Percentiles rank a stretch among this genome's conserved stretches.
These are phyloP conservation scores for Lactarius quietus DNA, from an alignment of 768 basidiomycete species.

Conservation along the genomic window DNA sequence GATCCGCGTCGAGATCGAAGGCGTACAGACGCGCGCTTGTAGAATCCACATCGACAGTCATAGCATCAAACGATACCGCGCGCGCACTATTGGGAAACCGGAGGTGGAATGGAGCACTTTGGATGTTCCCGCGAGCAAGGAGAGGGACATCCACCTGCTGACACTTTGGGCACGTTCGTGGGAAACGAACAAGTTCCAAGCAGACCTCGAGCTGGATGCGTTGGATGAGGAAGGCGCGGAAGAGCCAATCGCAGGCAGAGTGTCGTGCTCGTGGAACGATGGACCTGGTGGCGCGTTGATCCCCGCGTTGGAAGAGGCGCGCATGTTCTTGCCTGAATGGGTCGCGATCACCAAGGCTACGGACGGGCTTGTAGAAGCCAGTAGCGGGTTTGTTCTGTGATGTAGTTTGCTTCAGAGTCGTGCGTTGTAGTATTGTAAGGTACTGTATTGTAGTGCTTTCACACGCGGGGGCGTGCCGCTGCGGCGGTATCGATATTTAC, in stretches of 20 bases:
- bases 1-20: slow-evolving; percentile 49
- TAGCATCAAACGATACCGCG: slow-evolving; percentile 13
- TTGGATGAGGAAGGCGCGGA: neutral
- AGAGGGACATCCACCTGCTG: neutral
- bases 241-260: slow-evolving; percentile 7
- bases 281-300: slow-evolving; percentile 11
- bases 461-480: neutral
- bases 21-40: slow-evolving; percentile 62
- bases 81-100: slow-evolving; percentile 4
- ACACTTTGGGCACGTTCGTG: slow-evolving; percentile 20
- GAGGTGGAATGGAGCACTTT: slow-evolving; percentile 11
- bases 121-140: slow-evolving; percentile 18
- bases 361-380: slow-evolving; percentile 5
- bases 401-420: too few species aligned
- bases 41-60: slow-evolving; percentile 52
- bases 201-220: slow-evolving; percentile 15
- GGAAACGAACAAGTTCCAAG: slow-evolving; percentile 17
- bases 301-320: slow-evolving; percentile 21
- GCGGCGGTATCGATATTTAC: neutral
- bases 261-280: slow-evolving; percentile 24
- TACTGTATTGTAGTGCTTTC: neutral
- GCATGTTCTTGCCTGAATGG: slow-evolving; percentile 23
- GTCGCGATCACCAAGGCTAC: slow-evolving; percentile 18
- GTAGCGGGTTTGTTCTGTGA: neutral
- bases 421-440: neutral